Evolutionary conservation across 2,329 filamentous ascomycete species (phyloP).

Genomic region (Rutstroemia sydowiana): DNA sequence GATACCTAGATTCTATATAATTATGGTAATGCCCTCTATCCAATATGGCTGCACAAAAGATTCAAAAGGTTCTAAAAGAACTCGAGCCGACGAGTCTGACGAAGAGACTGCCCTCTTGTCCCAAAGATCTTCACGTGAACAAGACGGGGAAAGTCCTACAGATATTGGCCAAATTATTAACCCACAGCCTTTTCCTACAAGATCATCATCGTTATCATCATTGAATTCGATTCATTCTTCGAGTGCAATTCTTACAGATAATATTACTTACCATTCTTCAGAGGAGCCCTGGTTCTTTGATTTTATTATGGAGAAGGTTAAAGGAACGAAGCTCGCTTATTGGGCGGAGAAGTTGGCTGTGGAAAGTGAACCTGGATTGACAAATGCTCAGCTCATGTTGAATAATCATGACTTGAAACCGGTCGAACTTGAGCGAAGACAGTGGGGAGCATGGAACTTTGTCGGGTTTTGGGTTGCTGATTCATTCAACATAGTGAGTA

Average conservation of each 20-base stretch:
- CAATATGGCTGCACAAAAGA: background rate
- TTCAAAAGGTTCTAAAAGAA: background rate
- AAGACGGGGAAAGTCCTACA: background rate
- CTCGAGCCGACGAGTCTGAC: background rate
- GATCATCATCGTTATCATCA: background rate
- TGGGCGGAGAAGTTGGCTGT: constrained; percentile 58
- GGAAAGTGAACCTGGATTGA: constrained; percentile 68
- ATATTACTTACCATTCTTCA: constrained; percentile 16
- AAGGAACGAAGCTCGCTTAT: constrained; percentile 20
- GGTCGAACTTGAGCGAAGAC: constrained; percentile 70
- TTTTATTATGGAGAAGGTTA: constrained; percentile 33
- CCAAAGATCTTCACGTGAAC: background rate
- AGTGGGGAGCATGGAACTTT: constrained; percentile 85
- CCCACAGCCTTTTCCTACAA: background rate
- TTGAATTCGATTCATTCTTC: background rate
- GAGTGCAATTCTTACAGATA: background rate
- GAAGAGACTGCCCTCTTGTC: background rate
- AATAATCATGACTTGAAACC: constrained; percentile 75
- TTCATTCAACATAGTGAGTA: constrained; percentile 65
- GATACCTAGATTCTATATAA: background rate
- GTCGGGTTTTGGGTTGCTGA: constrained; percentile 83
- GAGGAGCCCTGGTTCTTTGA: constrained; percentile 33
- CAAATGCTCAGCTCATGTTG: constrained; percentile 74
- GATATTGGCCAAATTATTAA: background rate
- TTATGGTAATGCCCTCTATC: background rate